A percentile compares a stretch with the other conserved stretches of the same genome.
Conservation (phyloP, 495 filamentous ascomycete species). For the Halenospora varia region DNA sequence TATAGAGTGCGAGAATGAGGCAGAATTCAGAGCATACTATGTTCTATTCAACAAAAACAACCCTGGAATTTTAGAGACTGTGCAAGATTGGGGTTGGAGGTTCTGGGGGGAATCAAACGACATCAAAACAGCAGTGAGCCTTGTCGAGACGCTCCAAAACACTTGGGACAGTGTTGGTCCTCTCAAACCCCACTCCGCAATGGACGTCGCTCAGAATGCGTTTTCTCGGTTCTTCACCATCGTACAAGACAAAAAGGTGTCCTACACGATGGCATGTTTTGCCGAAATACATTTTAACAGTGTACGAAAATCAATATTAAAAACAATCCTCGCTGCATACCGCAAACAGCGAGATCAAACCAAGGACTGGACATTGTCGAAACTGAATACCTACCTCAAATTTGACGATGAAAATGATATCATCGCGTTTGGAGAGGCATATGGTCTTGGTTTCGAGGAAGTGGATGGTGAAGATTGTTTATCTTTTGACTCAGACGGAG, state of each 20-base stretch:
- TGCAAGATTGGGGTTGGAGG: conserved; percentile 73
- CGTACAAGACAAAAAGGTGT: conserved; percentile 62
- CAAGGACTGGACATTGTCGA: conserved; percentile 68
- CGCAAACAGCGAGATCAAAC: conserved; percentile 62
- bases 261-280: conserved; percentile 91
- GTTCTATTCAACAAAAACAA: conserved; percentile 80
- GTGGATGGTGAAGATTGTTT: conserved; percentile 50
- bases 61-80: conserved; percentile 68
- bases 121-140: conserved; percentile 37
- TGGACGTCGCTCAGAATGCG: conserved; percentile 54
- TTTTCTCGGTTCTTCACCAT: conserved; percentile 72
- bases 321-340: conserved; percentile 57
- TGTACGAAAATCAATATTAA: conserved; percentile 72
- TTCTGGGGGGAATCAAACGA: conserved; percentile 61
- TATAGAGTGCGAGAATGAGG: conserved; percentile 61
- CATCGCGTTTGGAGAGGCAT: conserved; percentile 61
- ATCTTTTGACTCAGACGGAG: conserved; percentile 28
- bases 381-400: conserved; percentile 60
- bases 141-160: conserved; percentile 50
- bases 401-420: conserved; percentile 75
- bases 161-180: conserved; percentile 60
- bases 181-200: conserved; percentile 47
- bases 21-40: conserved; percentile 87
- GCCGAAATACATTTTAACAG: conserved; percentile 86
- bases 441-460: conserved; percentile 58